Conservation (phyloP, 129 eudicot species). For the Gnaphalium uliginosum region DNA sequence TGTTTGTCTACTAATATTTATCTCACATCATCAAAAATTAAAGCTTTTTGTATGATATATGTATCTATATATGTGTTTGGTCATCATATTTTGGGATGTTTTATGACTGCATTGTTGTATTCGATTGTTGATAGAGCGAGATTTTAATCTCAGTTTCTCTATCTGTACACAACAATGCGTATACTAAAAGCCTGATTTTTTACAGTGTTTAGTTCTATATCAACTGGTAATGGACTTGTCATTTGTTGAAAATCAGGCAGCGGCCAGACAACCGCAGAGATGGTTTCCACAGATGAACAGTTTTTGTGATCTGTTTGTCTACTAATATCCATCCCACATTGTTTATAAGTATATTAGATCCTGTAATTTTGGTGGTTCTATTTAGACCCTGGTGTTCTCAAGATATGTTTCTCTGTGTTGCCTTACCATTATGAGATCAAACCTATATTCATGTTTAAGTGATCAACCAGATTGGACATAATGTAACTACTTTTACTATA, state of each 20-base stretch:
- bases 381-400: no score
- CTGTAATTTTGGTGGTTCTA: no score
- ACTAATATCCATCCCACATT: conserved; percentile 2
- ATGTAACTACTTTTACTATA: no score
- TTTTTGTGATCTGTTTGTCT: not conserved
- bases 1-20: conserved; percentile 33
- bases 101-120: not conserved
- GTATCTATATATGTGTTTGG: no score
- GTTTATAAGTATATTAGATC: no score
- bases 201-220: not conserved
- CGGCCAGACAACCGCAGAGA: conserved; percentile 34
- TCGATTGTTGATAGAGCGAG: conserved; percentile 16
- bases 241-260: conserved; percentile 20
- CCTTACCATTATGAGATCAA: no score
- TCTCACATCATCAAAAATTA: conserved; percentile 5
- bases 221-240: not conserved
- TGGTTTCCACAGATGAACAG: conserved; percentile 7
- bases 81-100: not conserved
- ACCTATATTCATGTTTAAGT: no score
- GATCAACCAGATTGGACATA: no score
- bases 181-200: conserved; percentile 12
- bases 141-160: conserved; percentile 1
- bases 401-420: no score
- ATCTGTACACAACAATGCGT: conserved; percentile 15
- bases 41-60: not conserved